phyloP scores from a whole-genome alignment of 306 rosid genomes.

The Potentilla sterilis region DNA sequence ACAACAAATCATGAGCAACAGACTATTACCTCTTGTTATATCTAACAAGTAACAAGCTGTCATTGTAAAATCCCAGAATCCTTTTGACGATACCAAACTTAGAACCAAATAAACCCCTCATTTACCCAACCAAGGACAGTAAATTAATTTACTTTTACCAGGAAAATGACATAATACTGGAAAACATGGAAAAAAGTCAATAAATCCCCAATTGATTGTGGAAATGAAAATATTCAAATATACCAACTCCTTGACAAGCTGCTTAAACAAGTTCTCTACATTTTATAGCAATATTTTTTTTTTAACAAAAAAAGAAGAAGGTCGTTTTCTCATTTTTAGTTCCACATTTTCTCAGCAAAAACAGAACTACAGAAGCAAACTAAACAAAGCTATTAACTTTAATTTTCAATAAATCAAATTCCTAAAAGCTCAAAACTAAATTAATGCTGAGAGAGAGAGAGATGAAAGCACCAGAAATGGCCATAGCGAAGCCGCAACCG shows the following conservation, averaged over 20 bases:
- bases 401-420: neutral
- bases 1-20: constrained; percentile 3
- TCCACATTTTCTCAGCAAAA: constrained; percentile 27
- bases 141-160: neutral
- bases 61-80: neutral
- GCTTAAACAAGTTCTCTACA: neutral
- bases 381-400: neutral
- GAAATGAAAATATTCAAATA: neutral
- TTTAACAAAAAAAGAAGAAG: too few species aligned
- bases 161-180: neutral
- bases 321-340: neutral
- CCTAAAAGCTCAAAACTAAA: neutral
- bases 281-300: neutral
- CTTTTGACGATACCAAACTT: neutral
- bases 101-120: neutral
- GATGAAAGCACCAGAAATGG: constrained; percentile 65
- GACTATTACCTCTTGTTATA: neutral
- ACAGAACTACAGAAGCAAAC: too few species aligned
- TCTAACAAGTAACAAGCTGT: neutral
- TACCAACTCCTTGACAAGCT: neutral
- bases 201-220: neutral
- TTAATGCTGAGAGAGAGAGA: neutral
- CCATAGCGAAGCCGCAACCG: constrained; percentile 96
- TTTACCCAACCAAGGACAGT: neutral
- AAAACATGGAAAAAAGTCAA: neutral